Base-by-base conservation (phyloP, 352 stramenopile species). In the Phytophthora europaea region DNA sequence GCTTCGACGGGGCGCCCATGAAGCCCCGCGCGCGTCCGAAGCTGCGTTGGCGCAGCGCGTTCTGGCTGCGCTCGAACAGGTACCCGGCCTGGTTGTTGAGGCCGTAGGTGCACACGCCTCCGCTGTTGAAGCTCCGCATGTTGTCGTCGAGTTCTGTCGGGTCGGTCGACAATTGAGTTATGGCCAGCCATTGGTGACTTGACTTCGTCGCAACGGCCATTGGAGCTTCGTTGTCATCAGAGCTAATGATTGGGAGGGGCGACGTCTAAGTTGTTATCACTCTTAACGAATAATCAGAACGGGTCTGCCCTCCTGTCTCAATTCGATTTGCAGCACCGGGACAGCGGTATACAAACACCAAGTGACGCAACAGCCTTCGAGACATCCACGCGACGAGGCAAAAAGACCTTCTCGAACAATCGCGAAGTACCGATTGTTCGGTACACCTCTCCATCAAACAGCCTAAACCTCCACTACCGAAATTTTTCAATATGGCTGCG, bases 11-110 rank as follows among this genome's bases (percentile, higher is more conserved):
- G 3, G 45, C 26, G 43, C 47, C 45, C 56, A 76, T 63, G 31
- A 73, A 40, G 33, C 62, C 72, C 48, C 82, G 78, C 0, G 72
- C 72, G 26, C 79, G 83, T 2, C 82, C 82, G 47, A 93, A 86
- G 58, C 61, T 71, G 71, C 79, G 79, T 68, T 92, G 84, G 16
- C 84, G 84, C 67, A 81, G 69, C 1, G 76, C 72, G 62, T 67
- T 74, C 33, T 77, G 78, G 36, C 36, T 75, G 31, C 75, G 84
- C 55, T 91, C 82, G 34, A 89, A 85, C 1, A 84, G 54, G 48
- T 75, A 83, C 5, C 74, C 76, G 38, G 74, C 51, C 36, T 88
- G 75, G 56, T 61, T 81, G 61, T 70, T 75, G 22, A 80, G 65
- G 34, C 73, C 76, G 72, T 87, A 86, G 16, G 72, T 71, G 61